Evolutionary conservation across 768 basidiomycete genomes (phyloP).

Genomic region (Asterophora lycoperdoides): DNA sequence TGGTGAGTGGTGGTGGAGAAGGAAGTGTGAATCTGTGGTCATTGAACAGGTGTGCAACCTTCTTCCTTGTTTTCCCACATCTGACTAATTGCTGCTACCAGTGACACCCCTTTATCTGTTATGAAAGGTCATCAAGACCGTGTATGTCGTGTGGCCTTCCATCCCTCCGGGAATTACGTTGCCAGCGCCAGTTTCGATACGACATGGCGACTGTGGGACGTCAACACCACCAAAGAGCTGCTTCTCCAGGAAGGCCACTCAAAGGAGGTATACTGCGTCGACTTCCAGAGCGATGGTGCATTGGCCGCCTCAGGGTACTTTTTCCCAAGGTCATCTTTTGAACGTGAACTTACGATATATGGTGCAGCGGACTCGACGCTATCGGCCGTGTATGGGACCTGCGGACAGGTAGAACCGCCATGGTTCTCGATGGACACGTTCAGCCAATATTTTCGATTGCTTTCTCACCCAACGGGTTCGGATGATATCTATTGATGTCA

Average conservation of each 20-base stretch:
- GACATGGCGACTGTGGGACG: conserved; percentile 97
- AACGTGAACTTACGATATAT: conserved; percentile 1
- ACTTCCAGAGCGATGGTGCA: conserved; percentile 94
- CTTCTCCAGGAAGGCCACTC: conserved; percentile 95
- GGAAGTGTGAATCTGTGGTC: conserved; percentile 86
- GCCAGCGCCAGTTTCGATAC: conserved; percentile 97
- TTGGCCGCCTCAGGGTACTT: conserved; percentile 88
- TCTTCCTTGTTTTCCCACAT: not conserved
- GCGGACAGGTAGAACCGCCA: conserved; percentile 90
- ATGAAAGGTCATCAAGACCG: conserved; percentile 88
- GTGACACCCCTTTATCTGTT: conserved; percentile 81
- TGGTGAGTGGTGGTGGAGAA: conserved; percentile 91
- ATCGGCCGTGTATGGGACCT: conserved; percentile 98
- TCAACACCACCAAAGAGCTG: conserved; percentile 73
- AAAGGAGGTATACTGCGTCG: conserved; percentile 93
- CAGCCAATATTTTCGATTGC: conserved; percentile 87
- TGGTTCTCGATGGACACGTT: conserved; percentile 97
- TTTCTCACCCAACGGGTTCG: conserved; percentile 95
- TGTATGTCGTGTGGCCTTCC: conserved; percentile 92
- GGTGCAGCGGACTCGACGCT: conserved; percentile 82
- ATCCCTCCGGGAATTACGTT: conserved; percentile 91
- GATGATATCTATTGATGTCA: conserved; percentile 18
- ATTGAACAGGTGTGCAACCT: conserved; percentile 57
- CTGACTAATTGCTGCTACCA: conserved; percentile 26
- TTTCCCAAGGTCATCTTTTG: not conserved